Percentiles rank a stretch among this genome's conserved stretches.
Evolutionary conservation across 1,284 basidiomycete genomes (phyloP).

Genomic region (Rhodotorula sp.): DNA sequence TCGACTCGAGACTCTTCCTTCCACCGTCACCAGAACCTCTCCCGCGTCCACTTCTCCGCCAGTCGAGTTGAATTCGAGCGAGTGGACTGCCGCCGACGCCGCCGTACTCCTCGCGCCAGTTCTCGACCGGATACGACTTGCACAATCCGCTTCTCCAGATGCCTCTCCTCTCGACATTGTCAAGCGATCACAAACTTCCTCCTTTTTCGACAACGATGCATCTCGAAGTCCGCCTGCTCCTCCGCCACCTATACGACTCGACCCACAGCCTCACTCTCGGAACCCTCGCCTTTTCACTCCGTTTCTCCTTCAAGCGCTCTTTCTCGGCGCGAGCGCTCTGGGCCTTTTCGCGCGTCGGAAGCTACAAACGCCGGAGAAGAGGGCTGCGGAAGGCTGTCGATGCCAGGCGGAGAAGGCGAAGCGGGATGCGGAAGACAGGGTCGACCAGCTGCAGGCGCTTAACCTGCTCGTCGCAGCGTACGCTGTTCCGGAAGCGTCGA

Average conservation of each 20-base stretch:
- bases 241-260: constrained; percentile 25
- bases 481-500: neutral
- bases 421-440: constrained; percentile 18
- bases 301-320: constrained; percentile 31
- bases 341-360: constrained; percentile 26
- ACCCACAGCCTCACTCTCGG: constrained; percentile 21
- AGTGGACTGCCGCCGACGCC: too few relatives aligned
- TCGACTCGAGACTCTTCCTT: constrained; percentile 12
- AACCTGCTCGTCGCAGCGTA: constrained; percentile 21
- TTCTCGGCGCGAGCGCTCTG: constrained; percentile 35
- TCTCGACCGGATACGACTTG: too few relatives aligned
- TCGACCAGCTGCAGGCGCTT: constrained; percentile 35
- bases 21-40: neutral
- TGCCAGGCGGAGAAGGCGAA: neutral
- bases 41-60: neutral
- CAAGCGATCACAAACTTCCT: neutral
- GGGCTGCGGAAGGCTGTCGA: too few relatives aligned
- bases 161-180: constrained; percentile 9
- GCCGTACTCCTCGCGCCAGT: too few relatives aligned
- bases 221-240: constrained; percentile 4
- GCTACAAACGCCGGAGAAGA: neutral
- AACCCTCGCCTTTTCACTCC: constrained; percentile 22
- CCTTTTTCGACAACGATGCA: neutral
- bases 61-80: too few relatives aligned
- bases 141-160: too few relatives aligned